These are phyloP conservation scores for Epichloe festucae DNA, from an alignment of 2,329 filamentous ascomycete species.

Conservation along the genomic window DNA sequence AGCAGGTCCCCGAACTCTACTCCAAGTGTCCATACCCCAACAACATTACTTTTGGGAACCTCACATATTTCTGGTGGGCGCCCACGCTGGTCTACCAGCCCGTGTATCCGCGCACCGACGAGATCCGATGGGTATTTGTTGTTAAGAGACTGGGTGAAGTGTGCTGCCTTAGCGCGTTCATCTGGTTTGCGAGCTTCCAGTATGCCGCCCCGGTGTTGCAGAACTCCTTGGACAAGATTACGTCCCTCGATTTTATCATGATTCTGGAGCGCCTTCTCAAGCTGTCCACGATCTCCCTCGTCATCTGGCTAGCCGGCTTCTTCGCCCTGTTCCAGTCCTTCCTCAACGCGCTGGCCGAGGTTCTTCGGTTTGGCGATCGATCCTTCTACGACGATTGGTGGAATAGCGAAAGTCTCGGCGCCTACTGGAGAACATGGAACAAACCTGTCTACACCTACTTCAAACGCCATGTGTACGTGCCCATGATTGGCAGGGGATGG, in stretches of 20 bases:
- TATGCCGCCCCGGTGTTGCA: conserved; percentile 82
- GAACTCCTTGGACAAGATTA: conserved; percentile 83
- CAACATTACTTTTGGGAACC: conserved; percentile 79
- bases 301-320: conserved; percentile 96
- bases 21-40: conserved; percentile 70
- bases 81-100: conserved; percentile 95
- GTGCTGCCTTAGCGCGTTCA: conserved; percentile 67
- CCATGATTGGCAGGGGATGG: conserved; percentile 75
- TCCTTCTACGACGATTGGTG: conserved; percentile 98
- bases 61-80: conserved; percentile 96
- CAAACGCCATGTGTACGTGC: conserved; percentile 84
- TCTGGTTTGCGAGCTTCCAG: conserved; percentile 90
- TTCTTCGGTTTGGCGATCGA: conserved; percentile 81
- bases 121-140: conserved; percentile 80
- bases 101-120: conserved; percentile 74
- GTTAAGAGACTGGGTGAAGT: conserved; percentile 70
- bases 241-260: conserved; percentile 62
- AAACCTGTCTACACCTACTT: conserved; percentile 96
- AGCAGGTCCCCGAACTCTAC: conserved; percentile 73
- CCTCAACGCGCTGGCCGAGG: conserved; percentile 80
- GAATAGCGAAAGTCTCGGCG: conserved; percentile 77
- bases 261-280: conserved; percentile 89
- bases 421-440: conserved; percentile 96
- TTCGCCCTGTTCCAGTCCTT: conserved; percentile 92
- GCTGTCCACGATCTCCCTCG: conserved; percentile 83